These are phyloP conservation scores for Phytophthora fragariae DNA, from an alignment of 352 stramenopile genomes.

Conservation along the genomic window DNA sequence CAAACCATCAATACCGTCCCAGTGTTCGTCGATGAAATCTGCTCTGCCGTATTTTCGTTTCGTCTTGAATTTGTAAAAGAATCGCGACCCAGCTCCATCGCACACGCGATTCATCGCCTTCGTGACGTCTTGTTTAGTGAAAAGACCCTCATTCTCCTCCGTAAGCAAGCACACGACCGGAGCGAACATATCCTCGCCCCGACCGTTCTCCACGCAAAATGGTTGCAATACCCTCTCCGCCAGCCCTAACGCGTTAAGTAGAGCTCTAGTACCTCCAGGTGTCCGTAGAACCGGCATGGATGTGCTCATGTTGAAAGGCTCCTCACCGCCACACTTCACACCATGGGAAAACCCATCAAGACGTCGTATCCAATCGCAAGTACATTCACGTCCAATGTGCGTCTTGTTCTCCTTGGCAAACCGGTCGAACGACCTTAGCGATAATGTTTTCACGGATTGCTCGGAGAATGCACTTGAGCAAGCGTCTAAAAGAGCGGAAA, in stretches of 20 bases:
- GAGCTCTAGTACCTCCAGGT: not conserved
- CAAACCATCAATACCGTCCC: conserved; percentile 4
- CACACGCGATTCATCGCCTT: conserved; percentile 11
- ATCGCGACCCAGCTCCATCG: conserved; percentile 12
- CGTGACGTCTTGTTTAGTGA: not conserved
- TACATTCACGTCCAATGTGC: conserved; percentile 11
- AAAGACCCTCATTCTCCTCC: not conserved
- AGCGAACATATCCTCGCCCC: not conserved
- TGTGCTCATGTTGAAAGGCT: conserved; percentile 6
- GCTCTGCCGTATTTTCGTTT: not conserved
- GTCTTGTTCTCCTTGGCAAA: conserved; percentile 15
- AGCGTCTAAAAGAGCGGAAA: conserved; percentile 4
- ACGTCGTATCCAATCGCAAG: conserved; percentile 26
- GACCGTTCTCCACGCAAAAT: not conserved
- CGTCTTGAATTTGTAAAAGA: conserved; percentile 24
- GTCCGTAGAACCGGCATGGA: conserved; percentile 7
- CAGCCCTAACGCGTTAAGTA: conserved; percentile 7
- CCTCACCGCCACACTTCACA: not conserved
- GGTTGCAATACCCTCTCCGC: conserved; percentile 1
- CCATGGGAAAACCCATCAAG: conserved; percentile 5
- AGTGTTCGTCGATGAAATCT: conserved; percentile 7
- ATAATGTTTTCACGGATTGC: not conserved
- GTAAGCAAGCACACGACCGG: conserved; percentile 6
- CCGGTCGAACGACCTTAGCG: conserved; percentile 4
- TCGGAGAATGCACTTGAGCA: conserved; percentile 1